Percentiles rank a stretch among this genome's conserved stretches.
These are phyloP conservation scores for Teunomyces kruisii DNA, from an alignment of 805 yeast species.

Conservation along the genomic window DNA sequence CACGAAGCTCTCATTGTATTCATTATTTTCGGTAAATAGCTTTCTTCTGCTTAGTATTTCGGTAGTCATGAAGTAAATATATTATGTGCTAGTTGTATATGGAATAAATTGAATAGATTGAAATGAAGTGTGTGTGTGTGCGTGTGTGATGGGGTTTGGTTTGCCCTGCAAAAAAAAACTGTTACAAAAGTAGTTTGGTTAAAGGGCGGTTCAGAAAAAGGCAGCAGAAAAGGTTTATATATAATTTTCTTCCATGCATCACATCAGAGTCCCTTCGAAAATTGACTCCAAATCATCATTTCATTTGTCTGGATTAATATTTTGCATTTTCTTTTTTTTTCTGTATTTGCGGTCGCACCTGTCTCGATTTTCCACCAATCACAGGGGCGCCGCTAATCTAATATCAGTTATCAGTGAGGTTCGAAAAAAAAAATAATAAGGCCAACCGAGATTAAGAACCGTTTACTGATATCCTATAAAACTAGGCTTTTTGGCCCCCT, in stretches of 20 bases:
- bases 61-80: constrained; percentile 1
- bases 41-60: constrained; percentile 29
- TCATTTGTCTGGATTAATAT: neutral
- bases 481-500: constrained; percentile 1
- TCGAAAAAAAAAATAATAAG: neutral
- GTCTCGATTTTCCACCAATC: constrained; percentile 3
- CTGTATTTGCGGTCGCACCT: neutral
- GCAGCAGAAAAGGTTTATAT: neutral
- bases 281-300: neutral
- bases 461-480: neutral
- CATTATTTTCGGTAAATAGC: constrained; percentile 34
- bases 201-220: neutral
- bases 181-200: neutral
- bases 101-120: no score
- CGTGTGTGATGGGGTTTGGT: no score
- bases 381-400: constrained; percentile 1
- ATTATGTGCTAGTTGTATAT: no score
- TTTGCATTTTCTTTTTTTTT: neutral
- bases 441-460: neutral
- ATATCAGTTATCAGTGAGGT: constrained; percentile 2
- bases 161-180: neutral
- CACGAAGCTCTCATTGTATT: constrained; percentile 26
- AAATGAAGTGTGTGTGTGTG: neutral
- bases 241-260: neutral
- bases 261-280: neutral